These are phyloP conservation scores for Penicillium malachiteum DNA, from an alignment of 495 filamentous ascomycete species.

Conservation along the genomic window DNA sequence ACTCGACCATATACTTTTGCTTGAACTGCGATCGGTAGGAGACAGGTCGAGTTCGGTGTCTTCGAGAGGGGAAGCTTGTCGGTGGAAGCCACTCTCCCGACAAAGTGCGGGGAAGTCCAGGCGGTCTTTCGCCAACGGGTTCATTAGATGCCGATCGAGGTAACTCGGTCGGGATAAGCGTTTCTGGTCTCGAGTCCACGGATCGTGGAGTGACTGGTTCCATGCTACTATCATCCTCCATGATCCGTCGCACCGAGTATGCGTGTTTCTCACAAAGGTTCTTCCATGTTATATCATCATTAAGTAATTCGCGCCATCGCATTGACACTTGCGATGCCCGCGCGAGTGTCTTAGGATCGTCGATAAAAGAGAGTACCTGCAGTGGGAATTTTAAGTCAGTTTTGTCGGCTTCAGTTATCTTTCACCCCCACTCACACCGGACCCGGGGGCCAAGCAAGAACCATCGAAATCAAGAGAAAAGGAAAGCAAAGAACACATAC, in stretches of 20 bases:
- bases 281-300: slow-evolving; percentile 98
- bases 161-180: background rate
- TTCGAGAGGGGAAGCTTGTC: slow-evolving; percentile 28
- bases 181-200: slow-evolving; percentile 23
- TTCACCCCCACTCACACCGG: slow-evolving; percentile 2
- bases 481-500: slow-evolving; percentile 45
- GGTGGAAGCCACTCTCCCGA: slow-evolving; percentile 39
- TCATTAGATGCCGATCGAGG: slow-evolving; percentile 18
- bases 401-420: no score
- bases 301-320: slow-evolving; percentile 88
- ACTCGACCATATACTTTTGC: slow-evolving; percentile 93
- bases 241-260: slow-evolving; percentile 64
- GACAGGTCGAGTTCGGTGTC: slow-evolving; percentile 46
- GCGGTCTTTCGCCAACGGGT: slow-evolving; percentile 28
- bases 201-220: slow-evolving; percentile 37
- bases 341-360: slow-evolving; percentile 89
- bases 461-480: background rate
- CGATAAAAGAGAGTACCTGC: slow-evolving; percentile 88
- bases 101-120: slow-evolving; percentile 32
- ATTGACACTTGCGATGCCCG: slow-evolving; percentile 90
- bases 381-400: slow-evolving; percentile 3
- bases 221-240: slow-evolving; percentile 42
- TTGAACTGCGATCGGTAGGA: slow-evolving; percentile 97
- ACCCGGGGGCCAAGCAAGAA: background rate
- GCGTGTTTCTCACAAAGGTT: slow-evolving; percentile 89